Conservation (phyloP, 768 basidiomycete genomes). For the Psilocybe sp. region DNA sequence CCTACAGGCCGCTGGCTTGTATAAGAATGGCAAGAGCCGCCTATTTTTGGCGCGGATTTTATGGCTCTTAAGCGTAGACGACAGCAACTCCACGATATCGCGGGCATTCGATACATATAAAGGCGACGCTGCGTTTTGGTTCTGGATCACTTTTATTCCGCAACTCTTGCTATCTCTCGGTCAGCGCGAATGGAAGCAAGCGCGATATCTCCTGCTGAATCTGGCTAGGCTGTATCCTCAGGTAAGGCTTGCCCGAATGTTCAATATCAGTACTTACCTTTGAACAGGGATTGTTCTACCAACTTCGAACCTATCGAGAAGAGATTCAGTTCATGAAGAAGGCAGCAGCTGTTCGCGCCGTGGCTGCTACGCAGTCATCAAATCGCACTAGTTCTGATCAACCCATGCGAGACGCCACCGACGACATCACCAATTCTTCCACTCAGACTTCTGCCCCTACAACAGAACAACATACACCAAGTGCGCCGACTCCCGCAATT, state of each 20-base stretch:
- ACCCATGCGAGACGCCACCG: conserved; percentile 22
- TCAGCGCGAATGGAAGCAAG: conserved; percentile 91
- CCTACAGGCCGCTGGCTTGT: conserved; percentile 92
- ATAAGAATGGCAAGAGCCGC: conserved; percentile 91
- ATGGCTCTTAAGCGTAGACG: conserved; percentile 96
- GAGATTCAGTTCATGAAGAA: conserved; percentile 41
- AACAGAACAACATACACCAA: conserved; percentile 14
- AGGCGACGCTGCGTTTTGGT: conserved; percentile 96
- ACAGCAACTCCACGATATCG: conserved; percentile 64
- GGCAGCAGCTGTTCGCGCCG: conserved; percentile 34
- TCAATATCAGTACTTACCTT: conserved; percentile 3
- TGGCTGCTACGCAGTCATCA: conserved; percentile 25
- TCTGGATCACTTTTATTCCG: conserved; percentile 97
- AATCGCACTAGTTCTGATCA: conserved; percentile 27
- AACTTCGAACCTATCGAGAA: conserved; percentile 69
- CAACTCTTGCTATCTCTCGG: conserved; percentile 89
- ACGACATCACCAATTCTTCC: conserved; percentile 16
- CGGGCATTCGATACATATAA: conserved; percentile 92
- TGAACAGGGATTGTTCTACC: conserved; percentile 88
- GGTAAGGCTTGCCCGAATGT: conserved; percentile 39
- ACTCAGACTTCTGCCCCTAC: conserved; percentile 12
- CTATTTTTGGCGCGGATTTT: conserved; percentile 88
- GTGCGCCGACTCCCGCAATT: conserved; percentile 10
- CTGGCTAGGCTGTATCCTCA: conserved; percentile 92
- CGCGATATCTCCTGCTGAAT: conserved; percentile 82